phyloP scores from a whole-genome alignment of 306 rosid species.

The Lotus japonicus region DNA sequence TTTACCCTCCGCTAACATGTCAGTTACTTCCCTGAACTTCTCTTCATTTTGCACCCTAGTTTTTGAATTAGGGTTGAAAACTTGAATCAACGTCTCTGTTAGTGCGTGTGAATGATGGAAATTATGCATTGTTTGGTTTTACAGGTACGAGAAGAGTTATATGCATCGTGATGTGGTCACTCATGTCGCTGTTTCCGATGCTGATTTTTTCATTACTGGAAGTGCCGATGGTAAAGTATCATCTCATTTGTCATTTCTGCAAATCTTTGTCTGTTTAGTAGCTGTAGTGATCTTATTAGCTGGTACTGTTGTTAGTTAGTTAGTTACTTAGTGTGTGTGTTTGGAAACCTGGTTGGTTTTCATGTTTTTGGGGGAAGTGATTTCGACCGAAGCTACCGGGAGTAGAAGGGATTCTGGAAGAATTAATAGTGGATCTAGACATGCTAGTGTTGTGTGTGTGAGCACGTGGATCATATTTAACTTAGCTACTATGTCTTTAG shows the following conservation, averaged over 20 bases:
- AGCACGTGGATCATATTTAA: not conserved
- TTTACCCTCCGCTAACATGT: slow-evolving; percentile 90
- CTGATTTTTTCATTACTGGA: slow-evolving; percentile 86
- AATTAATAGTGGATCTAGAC: no score
- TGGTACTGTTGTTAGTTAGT: not conserved
- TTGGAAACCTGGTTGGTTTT: no score
- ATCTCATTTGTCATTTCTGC: not conserved
- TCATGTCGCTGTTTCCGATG: slow-evolving; percentile 88
- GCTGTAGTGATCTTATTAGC: not conserved
- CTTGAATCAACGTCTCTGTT: not conserved
- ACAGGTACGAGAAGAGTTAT: slow-evolving; percentile 95
- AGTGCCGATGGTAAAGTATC: slow-evolving; percentile 68
- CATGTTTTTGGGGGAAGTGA: no score
- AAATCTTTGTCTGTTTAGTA: not conserved
- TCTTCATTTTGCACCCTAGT: no score
- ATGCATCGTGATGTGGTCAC: slow-evolving; percentile 98
- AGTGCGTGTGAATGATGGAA: not conserved
- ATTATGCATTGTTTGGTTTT: not conserved
- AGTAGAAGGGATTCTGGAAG: no score
- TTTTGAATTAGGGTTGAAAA: slow-evolving; percentile 24
- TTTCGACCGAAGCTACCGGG: no score
- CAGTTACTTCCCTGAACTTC: not conserved
- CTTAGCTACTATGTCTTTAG: not conserved
- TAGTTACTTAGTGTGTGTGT: no score
- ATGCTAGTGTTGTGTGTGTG: not conserved